Conservation (phyloP, 208 protist species). For the Acanthamoeba castellanii region DNA sequence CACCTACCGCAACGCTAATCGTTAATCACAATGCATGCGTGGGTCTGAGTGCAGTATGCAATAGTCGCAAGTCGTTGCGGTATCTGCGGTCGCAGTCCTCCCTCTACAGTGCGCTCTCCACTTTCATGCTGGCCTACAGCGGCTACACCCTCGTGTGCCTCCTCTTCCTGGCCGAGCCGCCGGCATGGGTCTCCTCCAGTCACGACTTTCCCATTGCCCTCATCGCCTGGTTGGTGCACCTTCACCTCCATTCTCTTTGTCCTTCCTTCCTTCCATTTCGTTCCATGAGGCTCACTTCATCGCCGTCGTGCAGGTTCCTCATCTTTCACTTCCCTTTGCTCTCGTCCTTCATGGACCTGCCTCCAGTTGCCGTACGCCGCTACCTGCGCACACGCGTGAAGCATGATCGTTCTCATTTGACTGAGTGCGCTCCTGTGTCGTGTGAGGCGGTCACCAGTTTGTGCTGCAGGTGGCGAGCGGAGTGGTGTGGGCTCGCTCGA, state of each 20-base stretch:
- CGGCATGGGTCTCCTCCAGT: background rate
- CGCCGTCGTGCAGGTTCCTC: background rate
- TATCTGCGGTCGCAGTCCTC: background rate
- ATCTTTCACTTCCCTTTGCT: background rate
- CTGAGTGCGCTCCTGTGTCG: background rate
- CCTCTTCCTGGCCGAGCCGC: background rate
- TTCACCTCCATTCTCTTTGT: background rate
- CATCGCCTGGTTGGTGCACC: background rate
- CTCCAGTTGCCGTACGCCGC: background rate
- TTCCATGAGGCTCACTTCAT: background rate
- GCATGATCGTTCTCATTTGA: background rate
- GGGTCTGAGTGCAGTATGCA: background rate
- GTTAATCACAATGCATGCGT: background rate
- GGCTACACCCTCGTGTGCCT: slow-evolving; percentile 22
- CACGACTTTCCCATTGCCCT: background rate
- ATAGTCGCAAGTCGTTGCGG: background rate
- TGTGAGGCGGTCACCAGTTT: background rate
- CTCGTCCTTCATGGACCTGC: background rate
- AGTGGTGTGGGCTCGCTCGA: background rate
- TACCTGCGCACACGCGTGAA: background rate
- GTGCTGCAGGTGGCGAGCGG: background rate
- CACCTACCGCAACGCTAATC: background rate
- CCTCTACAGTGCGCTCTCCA: background rate
- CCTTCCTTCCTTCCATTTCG: background rate
- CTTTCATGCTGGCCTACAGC: background rate